phyloP scores from a whole-genome alignment of 2,329 filamentous ascomycete species.

The Aspergillus quadrilineatus region DNA sequence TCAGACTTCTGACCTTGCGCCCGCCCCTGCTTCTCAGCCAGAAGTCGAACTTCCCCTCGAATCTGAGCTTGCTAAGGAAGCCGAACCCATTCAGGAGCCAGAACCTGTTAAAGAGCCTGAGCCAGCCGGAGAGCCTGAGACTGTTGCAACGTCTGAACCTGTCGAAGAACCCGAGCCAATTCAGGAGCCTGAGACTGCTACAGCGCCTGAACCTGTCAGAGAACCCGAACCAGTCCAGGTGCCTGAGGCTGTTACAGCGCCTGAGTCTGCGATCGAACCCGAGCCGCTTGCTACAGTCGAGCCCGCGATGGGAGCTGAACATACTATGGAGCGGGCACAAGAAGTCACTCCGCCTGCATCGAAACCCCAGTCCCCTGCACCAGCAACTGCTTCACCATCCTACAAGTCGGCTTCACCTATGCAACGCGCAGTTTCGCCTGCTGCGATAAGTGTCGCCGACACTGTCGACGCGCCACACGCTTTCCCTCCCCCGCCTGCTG shows the following conservation, averaged over 20 bases:
- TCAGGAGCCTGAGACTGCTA: not conserved
- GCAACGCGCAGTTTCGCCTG: slow-evolving; percentile 14
- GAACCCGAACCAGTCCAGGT: not conserved
- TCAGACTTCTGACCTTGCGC: not conserved
- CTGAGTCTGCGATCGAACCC: not conserved
- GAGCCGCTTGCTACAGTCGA: not conserved
- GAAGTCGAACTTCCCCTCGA: not conserved
- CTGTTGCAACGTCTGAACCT: not conserved
- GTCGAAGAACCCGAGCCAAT: not conserved
- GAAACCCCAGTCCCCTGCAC: slow-evolving; percentile 20
- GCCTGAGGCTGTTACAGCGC: not conserved
- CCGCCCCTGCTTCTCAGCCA: slow-evolving; percentile 9
- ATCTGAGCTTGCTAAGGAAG: not conserved
- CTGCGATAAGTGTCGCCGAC: slow-evolving; percentile 7
- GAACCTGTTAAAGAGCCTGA: slow-evolving; percentile 5
- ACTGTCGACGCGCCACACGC: not conserved
- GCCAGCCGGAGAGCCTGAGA: not conserved
- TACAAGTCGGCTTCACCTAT: slow-evolving; percentile 20
- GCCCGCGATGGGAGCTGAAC: slow-evolving; percentile 8
- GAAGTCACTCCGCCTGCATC: slow-evolving; percentile 17
- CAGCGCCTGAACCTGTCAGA: not conserved
- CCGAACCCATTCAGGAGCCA: not conserved
- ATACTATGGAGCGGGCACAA: slow-evolving; percentile 4
- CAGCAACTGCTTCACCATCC: slow-evolving; percentile 14
- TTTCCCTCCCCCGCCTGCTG: slow-evolving; percentile 9